Evolutionary conservation across 2,329 filamentous ascomycete genomes (phyloP).

Genomic region (Purpureocillium takamizusanense): DNA sequence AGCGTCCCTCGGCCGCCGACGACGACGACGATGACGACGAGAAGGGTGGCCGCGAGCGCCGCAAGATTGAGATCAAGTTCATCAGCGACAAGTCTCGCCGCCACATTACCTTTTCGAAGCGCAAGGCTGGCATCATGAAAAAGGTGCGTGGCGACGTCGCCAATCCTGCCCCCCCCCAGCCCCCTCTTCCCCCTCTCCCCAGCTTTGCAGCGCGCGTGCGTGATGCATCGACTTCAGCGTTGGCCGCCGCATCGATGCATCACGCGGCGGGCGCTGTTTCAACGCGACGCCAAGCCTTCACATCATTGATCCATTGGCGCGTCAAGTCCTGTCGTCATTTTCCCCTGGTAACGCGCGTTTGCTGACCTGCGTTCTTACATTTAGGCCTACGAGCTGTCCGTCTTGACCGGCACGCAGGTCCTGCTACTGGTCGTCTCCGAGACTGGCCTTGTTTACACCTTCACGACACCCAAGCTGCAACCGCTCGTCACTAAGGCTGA

Average conservation of each 20-base stretch:
- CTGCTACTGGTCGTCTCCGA: conserved; percentile 93
- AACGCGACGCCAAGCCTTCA: no score
- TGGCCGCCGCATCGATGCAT: no score
- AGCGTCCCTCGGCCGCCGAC: conserved; percentile 72
- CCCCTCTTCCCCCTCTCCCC: background rate
- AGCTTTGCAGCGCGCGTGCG: background rate
- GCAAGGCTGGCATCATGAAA: conserved; percentile 99
- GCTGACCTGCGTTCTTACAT: conserved; percentile 7
- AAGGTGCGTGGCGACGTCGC: conserved; percentile 58
- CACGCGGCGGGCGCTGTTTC: no score
- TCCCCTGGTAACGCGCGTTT: background rate
- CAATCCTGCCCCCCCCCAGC: background rate
- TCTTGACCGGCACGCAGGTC: conserved; percentile 95
- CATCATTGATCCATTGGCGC: no score
- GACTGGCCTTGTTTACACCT: conserved; percentile 95
- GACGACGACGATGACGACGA: conserved; percentile 97
- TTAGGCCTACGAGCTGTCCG: conserved; percentile 93
- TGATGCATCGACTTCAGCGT: no score
- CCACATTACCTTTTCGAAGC: conserved; percentile 99
- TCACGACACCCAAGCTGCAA: conserved; percentile 96
- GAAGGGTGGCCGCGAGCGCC: conserved; percentile 92
- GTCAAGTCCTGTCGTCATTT: background rate
- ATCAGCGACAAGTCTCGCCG: conserved; percentile 99
- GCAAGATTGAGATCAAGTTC: conserved; percentile 99
- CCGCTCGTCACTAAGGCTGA: conserved; percentile 96